Evolutionary conservation across 2,329 filamentous ascomycete species (phyloP), one percentile per base, ranked within the genome.

Genomic region (Aspergillus udagawae): DNA sequence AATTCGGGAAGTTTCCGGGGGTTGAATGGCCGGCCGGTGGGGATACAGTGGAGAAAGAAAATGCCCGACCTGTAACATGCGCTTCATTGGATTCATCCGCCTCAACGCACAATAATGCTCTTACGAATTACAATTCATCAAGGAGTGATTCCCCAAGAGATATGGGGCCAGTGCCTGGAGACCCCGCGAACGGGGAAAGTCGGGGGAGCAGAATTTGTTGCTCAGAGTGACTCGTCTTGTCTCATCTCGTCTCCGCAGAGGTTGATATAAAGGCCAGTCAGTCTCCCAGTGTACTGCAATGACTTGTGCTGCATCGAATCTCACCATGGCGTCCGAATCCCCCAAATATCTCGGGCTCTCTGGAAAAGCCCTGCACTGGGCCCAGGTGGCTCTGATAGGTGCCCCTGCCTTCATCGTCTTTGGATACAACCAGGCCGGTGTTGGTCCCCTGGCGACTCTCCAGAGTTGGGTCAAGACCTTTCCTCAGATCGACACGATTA

Each of bases 401-500:
- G 64, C 62, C 8, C 64, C 65, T 12, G 63, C 66, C 17, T 69
- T 68, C 45, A 52, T 66, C 8, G 55, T 67, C 32, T 66, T 66
- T 54, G 67, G 65, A 14, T 68, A 69, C 56, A 68, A 68, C 49
- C 66, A 68, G 49, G 61, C 67, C 2, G 66, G 64, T 3, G 29
- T 63, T 20, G 64, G 66, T 0, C 63, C 62, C 10, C 58, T 69
- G 28, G 60, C 63, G 10, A 66, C 61, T 9, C 59, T 69, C 14
- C 54, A 63, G 25, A 65, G 61, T 25, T 69, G 63, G 61, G 75
- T 85, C 2, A 65, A 71, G 2, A 72, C 75, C 17, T 86, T 86
- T 61, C 83, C 83, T 0, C 67, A 76, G 41, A 83, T 84, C 60
- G 80, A 85, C 65, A 78, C 82, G 4, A 69, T 75, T 12, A 69